phyloP scores from a whole-genome alignment of 345 rosid species.

The Populus simonii region DNA sequence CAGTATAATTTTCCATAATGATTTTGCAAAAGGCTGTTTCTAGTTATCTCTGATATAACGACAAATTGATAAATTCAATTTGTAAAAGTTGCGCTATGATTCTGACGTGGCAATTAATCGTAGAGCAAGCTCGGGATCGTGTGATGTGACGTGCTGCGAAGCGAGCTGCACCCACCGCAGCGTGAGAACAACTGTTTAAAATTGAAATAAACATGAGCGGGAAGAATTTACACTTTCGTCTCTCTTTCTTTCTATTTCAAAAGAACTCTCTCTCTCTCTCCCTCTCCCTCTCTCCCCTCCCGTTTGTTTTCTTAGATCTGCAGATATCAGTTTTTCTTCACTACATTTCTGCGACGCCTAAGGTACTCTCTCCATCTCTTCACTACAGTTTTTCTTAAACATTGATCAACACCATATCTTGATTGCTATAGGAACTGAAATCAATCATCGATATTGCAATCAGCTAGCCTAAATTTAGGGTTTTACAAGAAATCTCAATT shows the following conservation, averaged over 20 bases:
- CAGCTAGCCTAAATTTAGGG: neutral
- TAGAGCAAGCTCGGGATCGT: too few relatives aligned
- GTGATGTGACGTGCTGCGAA: too few relatives aligned
- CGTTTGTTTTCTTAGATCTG: neutral
- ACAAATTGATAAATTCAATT: too few relatives aligned
- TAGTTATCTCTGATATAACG: too few relatives aligned
- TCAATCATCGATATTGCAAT: neutral
- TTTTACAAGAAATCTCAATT: neutral
- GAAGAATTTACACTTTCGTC: neutral
- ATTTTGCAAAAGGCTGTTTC: too few relatives aligned
- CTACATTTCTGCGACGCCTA: neutral
- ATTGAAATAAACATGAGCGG: slow-evolving; percentile 3
- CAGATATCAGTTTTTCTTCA: neutral
- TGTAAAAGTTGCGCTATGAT: too few relatives aligned
- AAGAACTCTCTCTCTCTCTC: neutral
- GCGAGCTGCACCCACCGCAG: too few relatives aligned
- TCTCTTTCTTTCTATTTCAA: neutral
- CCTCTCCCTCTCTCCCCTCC: neutral
- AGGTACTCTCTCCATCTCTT: neutral
- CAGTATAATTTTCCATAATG: too few relatives aligned
- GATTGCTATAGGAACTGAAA: neutral
- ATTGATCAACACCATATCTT: neutral
- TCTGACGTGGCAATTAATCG: too few relatives aligned
- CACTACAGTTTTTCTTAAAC: neutral
- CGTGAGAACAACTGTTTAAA: too few relatives aligned